Conservation (phyloP, 176 grass and related monocot genomes). For the Triticum timopheevii region DNA sequence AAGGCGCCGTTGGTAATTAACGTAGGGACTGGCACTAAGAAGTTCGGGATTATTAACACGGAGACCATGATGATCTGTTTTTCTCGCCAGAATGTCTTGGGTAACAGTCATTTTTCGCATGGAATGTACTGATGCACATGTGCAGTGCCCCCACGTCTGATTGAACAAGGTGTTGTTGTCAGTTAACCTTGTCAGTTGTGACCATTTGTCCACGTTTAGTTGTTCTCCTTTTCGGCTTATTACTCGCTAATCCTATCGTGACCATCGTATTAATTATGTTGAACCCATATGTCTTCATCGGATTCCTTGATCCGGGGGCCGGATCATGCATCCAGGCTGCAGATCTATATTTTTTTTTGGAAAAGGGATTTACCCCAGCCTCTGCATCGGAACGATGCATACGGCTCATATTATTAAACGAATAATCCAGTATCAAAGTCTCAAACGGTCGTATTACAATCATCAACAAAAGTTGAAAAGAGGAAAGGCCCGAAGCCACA, state of each 20-base stretch:
- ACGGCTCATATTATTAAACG: too few species aligned
- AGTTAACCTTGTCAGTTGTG: background rate
- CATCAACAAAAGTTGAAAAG: too few species aligned
- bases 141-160: background rate
- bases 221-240: slow-evolving; percentile 4
- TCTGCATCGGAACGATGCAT: too few species aligned
- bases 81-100: background rate
- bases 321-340: background rate
- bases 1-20: background rate
- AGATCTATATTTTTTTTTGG: too few species aligned
- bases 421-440: too few species aligned
- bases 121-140: background rate
- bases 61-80: background rate
- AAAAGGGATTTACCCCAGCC: too few species aligned
- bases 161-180: background rate
- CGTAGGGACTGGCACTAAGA: background rate
- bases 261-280: background rate
- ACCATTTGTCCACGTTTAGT: slow-evolving; percentile 11
- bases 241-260: background rate
- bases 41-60: background rate
- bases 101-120: background rate
- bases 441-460: too few species aligned
- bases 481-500: too few species aligned
- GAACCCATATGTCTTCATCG: background rate
- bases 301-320: slow-evolving; percentile 21